Evolutionary conservation across 192 early-diverging fungal species (phyloP), one percentile per base, ranked within the genome.

Genomic region (Coemansia sp.): DNA sequence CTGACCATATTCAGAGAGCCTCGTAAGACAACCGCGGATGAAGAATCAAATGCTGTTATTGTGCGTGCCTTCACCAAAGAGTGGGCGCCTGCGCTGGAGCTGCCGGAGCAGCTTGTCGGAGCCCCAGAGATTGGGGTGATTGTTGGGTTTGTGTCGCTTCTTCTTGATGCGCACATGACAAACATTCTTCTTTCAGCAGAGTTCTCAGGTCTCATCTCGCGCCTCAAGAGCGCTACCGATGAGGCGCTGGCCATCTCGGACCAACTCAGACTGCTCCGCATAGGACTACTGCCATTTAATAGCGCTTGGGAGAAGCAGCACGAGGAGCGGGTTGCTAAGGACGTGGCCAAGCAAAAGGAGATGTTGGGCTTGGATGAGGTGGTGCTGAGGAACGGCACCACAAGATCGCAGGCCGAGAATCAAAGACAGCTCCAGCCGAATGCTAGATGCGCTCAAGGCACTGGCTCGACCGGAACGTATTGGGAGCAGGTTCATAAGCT

Each of bases 401-500:
- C 79, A 3, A 59, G 71, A 56, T 73, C 79, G n/a, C 70, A 82
- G 65, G 71, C 70, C 10, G 74, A 76, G 68, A 59, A 70, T 43
- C 59, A 70, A 58, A 63, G 61, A 33, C 65, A 67, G 33, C 41
- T 20, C 23, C 66, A 64, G 58, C 71, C 74, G 23, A 76, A 82
- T 35, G 64, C 74, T 42, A 70, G 66, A 62, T 68, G 62, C 48
- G 70, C 79, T 9, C 79, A 82, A 64, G 79, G 79, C 25, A 55
- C 62, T 22, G 79, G 74, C 11, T 59, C 70, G 5, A 58, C 67
- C 2, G 79, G 79, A 20, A 72, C 67, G 25, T 76, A 82, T 65
- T 82, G 79, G 79, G 74, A 82, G 60, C 74, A 70, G 9, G 65
- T 76, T 14, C 79, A 82, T 50, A 82, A 76, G 40, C 74, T 76